Conservation (phyloP, 495 filamentous ascomycete species). For the Wilcoxina mikolae region DNA sequence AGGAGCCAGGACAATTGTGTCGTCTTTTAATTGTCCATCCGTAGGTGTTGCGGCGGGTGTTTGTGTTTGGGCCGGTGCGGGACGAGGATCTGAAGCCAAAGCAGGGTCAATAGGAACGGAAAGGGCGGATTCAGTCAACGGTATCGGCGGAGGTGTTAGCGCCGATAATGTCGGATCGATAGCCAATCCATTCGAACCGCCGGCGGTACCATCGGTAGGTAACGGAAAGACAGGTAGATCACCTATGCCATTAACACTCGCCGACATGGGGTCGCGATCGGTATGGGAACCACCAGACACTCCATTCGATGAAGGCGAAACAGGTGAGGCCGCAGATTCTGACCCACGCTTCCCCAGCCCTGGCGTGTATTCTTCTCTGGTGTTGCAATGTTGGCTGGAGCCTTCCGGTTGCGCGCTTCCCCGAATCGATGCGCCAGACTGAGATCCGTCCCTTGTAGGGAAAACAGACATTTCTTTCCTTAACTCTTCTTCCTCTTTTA, state of each 20-base stretch:
- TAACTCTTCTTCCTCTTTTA: constrained; percentile 22
- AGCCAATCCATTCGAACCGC: constrained; percentile 6
- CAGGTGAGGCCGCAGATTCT: neutral
- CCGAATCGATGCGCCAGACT: neutral
- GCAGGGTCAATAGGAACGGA: constrained; percentile 24
- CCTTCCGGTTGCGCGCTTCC: neutral
- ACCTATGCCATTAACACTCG: neutral
- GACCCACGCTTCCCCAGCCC: neutral
- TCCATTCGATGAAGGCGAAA: neutral
- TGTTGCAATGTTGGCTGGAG: neutral
- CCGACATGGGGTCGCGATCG: neutral
- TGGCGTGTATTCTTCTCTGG: neutral
- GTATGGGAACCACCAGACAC: neutral
- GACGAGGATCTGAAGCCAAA: constrained; percentile 10
- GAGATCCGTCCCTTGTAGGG: neutral
- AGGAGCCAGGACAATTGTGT: neutral
- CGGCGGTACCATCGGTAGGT: neutral
- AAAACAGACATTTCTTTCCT: neutral
- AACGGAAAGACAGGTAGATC: neutral
- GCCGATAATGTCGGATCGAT: constrained; percentile 23
- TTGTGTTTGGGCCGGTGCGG: constrained; percentile 14
- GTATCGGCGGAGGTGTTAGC: constrained; percentile 14
- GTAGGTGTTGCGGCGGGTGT: constrained; percentile 25
- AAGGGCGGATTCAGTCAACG: constrained; percentile 5
- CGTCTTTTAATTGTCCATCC: constrained; percentile 9